Evolutionary conservation across 495 filamentous ascomycete species (phyloP).

Genomic region (Aspergillus heteromorphus): DNA sequence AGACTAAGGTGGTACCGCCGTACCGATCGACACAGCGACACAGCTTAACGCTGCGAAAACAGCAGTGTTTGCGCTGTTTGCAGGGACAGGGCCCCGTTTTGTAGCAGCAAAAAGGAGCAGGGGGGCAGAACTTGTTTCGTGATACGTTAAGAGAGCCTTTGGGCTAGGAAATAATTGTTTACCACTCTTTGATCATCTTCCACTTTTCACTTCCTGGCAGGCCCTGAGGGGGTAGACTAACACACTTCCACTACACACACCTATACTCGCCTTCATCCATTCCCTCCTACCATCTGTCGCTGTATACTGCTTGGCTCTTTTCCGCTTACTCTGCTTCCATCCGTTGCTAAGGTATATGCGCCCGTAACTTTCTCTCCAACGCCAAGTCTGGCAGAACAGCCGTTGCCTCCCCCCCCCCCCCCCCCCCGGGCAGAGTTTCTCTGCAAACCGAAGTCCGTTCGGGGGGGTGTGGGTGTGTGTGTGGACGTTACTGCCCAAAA

Average conservation of each 20-base stretch:
- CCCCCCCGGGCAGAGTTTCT: slow-evolving; percentile 20
- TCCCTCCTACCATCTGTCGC: slow-evolving; percentile 2
- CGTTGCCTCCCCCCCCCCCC: no score
- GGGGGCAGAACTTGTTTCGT: slow-evolving; percentile 11
- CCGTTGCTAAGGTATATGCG: slow-evolving; percentile 11
- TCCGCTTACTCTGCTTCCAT: slow-evolving; percentile 3
- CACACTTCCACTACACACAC: no score
- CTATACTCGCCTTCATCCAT: not conserved
- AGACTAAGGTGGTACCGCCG: no score
- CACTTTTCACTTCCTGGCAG: not conserved
- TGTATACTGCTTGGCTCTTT: not conserved
- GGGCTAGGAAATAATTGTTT: slow-evolving; percentile 1
- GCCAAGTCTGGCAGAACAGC: slow-evolving; percentile 14
- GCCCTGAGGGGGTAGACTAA: not conserved
- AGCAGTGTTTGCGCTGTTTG: slow-evolving; percentile 21
- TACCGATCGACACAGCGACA: no score
- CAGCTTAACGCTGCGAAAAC: not conserved
- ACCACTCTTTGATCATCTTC: not conserved
- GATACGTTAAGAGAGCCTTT: not conserved
- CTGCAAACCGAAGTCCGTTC: slow-evolving; percentile 3
- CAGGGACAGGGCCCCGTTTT: slow-evolving; percentile 8
- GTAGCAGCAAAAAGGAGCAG: slow-evolving; percentile 19
- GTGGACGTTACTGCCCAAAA: not conserved
- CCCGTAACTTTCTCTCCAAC: slow-evolving; percentile 15
- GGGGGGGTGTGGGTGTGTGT: no score